Evolutionary conservation across 208 protist genomes (phyloP), one percentile per base, ranked within the genome.

Genomic region (Paratrypanosoma confusum): DNA sequence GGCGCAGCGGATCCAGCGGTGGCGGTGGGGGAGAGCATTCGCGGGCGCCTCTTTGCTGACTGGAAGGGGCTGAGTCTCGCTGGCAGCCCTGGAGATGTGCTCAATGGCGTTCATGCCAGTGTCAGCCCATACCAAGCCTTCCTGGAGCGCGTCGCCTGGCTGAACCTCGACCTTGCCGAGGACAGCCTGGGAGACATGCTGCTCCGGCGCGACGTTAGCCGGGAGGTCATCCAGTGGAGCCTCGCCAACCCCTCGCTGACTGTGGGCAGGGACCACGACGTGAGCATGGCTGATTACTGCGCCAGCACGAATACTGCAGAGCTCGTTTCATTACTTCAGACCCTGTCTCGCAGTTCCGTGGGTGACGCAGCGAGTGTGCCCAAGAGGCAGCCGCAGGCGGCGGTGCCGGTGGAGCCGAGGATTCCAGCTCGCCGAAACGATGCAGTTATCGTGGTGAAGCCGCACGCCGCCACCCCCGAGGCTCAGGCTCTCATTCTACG

Each of bases 71-170:
- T 74, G 18, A 74, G 71, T 16, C 57, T 88, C 25, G 14, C 22
- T 23, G 27, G 40, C 34, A 38, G 47, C 36, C 79, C 79, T 11
- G n/a, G n/a, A n/a, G 69, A 70, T 53, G 13, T 39, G 3, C 27
- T 75, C 43, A 88, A 88, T 37, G 74, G 73, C 17, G 39, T 88
- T 3, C 72, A 86, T 34, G 71, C 62, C n/a, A 68, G 53, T 27
- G 53, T 63, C 10, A 60, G 64, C 22, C 68, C 79, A 23, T 49
- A 79, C 18, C 72, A 88, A 41, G 79, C 46, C 3, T 57, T 88
- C 32, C 46, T 50, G 6, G 73, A 88, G 52, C 69, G 79, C 8
- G 36, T 61, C 5, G 60, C 53, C 36, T 77, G 63, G 41, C 39
- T 83, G 13, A 26, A 47, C 27, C 45, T 47, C 21, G 1, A 46